Conservation (phyloP, 257 asterid genomes). For the Petunia axillaris region DNA sequence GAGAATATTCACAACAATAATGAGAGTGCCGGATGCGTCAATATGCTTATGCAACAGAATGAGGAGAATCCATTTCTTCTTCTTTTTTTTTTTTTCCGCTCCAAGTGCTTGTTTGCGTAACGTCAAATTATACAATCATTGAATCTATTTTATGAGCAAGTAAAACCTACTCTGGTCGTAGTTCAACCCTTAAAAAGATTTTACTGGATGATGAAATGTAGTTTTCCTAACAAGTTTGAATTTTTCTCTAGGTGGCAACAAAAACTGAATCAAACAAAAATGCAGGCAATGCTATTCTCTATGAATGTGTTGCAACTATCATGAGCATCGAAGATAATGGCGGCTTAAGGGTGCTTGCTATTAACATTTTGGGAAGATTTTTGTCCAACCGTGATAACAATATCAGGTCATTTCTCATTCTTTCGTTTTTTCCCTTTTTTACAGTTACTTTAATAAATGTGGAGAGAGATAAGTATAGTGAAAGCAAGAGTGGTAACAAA, state of each 20-base stretch:
- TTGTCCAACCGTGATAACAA: constrained; percentile 98
- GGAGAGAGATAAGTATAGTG: too few relatives aligned
- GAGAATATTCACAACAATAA: constrained; percentile 19
- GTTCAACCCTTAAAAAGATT: neutral
- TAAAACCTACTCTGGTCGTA: neutral
- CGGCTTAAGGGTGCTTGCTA: constrained; percentile 92
- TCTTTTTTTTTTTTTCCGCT: neutral
- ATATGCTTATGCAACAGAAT: neutral
- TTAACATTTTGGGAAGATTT: constrained; percentile 96
- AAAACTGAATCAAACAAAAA: constrained; percentile 95
- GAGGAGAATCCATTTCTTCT: neutral
- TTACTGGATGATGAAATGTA: neutral
- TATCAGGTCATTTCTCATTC: constrained; percentile 59
- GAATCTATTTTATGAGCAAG: neutral
- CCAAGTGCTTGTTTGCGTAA: constrained; percentile 5
- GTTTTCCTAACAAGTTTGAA: constrained; percentile 30
- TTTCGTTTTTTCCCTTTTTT: constrained; percentile 28
- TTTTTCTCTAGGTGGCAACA: constrained; percentile 82
- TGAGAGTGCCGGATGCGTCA: neutral
- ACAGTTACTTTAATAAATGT: too few relatives aligned
- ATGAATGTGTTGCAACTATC: constrained; percentile 94
- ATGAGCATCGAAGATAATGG: constrained; percentile 94
- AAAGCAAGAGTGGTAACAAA: too few relatives aligned
- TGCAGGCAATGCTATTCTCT: constrained; percentile 95
- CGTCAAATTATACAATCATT: neutral